These are phyloP conservation scores for Theileria annulata DNA, from an alignment of 169 alveolate species.

Conservation along the genomic window DNA sequence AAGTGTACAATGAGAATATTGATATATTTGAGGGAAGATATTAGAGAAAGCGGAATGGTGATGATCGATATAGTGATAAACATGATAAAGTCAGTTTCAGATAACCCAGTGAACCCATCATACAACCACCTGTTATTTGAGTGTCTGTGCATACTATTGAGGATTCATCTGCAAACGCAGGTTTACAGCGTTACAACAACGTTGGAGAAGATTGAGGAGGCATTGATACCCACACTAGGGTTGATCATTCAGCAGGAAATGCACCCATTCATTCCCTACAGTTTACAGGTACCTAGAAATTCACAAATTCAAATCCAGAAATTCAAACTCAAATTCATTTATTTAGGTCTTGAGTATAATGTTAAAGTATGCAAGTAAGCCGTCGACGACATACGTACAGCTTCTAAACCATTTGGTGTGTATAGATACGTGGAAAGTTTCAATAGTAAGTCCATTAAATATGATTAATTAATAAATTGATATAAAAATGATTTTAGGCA, in stretches of 20 bases:
- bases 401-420: constrained; percentile 61
- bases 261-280: constrained; percentile 81
- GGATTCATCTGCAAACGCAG: constrained; percentile 63
- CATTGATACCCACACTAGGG: constrained; percentile 68
- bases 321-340: neutral
- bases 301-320: no score
- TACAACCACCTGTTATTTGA: constrained; percentile 83
- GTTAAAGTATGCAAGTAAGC: constrained; percentile 49
- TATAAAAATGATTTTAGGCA: constrained; percentile 19
- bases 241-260: constrained; percentile 74
- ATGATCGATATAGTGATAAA: constrained; percentile 53
- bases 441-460: constrained; percentile 38
- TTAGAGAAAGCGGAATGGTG: constrained; percentile 53
- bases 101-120: constrained; percentile 80
- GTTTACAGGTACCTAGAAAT: constrained; percentile 66
- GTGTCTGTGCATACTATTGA: constrained; percentile 59
- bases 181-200: constrained; percentile 11
- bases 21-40: constrained; percentile 43
- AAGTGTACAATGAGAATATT: constrained; percentile 58
- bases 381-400: constrained; percentile 63
- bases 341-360: constrained; percentile 25
- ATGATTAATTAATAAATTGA: neutral
- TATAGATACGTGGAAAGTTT: constrained; percentile 68
- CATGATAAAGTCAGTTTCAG: constrained; percentile 69
- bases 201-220: constrained; percentile 63